Conservation (phyloP, 179 eudicot species). For the Heliamphora pulchella region DNA sequence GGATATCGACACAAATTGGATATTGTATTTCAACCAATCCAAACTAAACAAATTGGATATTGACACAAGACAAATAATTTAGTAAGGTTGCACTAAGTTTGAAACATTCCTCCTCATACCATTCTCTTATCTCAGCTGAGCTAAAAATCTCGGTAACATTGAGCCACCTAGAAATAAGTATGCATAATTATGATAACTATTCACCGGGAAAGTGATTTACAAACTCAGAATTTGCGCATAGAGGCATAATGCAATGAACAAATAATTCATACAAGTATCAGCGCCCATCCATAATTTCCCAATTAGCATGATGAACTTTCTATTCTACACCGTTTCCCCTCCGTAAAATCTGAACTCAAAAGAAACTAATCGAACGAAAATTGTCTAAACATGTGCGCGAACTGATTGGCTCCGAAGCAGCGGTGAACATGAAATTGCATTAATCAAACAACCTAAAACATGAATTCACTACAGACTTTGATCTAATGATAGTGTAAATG, state of each 20-base stretch:
- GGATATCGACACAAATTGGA: background rate
- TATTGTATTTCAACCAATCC: background rate
- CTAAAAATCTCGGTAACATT: background rate
- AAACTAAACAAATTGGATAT: background rate
- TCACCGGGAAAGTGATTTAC: background rate
- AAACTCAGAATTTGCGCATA: background rate
- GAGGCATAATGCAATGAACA: background rate
- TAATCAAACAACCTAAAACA: background rate
- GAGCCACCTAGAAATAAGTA: background rate
- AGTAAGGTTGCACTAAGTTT: background rate
- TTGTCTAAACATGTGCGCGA: background rate
- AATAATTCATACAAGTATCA: background rate
- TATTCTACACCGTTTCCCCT: background rate
- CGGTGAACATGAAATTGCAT: background rate
- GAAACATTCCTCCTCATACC: background rate
- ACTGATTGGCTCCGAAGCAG: too few relatives aligned
- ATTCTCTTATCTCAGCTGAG: slow-evolving; percentile 8
- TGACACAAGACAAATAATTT: background rate
- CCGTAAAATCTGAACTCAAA: background rate
- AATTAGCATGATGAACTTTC: background rate
- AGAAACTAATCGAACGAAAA: background rate
- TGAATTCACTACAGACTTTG: background rate
- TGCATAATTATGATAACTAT: background rate
- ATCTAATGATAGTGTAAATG: too few relatives aligned
- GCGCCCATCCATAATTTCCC: background rate